These are phyloP conservation scores for Pseudocercospora fijiensis DNA, from an alignment of 2,329 filamentous ascomycete genomes.

Conservation along the genomic window DNA sequence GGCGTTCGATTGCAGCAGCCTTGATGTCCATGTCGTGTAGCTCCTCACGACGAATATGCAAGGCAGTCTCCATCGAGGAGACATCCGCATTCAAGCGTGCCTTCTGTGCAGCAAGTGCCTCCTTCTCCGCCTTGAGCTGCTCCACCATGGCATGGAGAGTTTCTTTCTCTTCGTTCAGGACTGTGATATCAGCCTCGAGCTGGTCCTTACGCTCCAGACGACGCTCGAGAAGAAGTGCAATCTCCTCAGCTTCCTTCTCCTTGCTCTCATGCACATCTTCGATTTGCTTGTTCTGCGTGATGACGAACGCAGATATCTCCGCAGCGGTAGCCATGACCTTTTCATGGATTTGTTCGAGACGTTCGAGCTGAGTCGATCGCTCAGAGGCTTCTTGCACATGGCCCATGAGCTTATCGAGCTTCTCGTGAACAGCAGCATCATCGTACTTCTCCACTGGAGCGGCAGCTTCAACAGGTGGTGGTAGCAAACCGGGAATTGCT, in stretches of 20 bases:
- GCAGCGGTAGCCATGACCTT: conserved; percentile 81
- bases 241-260: conserved; percentile 76
- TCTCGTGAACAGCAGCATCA: conserved; percentile 49
- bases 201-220: conserved; percentile 65
- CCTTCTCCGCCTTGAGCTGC: conserved; percentile 65
- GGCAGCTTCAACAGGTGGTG: conserved; percentile 41
- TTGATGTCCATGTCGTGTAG: conserved; percentile 85
- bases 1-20: conserved; percentile 83
- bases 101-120: conserved; percentile 75
- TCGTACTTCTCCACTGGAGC: conserved; percentile 62
- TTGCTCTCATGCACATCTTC: conserved; percentile 75
- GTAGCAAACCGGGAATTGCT: conserved; percentile 47
- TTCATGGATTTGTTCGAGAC: conserved; percentile 83
- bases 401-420: conserved; percentile 57
- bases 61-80: conserved; percentile 84
- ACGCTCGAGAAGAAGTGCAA: conserved; percentile 76
- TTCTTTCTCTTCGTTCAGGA: conserved; percentile 49
- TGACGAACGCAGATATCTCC: conserved; percentile 80
- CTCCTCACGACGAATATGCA: conserved; percentile 85
- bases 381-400: conserved; percentile 66
- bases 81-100: conserved; percentile 79
- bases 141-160: conserved; percentile 54
- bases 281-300: conserved; percentile 71
- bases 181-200: conserved; percentile 49
- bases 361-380: conserved; percentile 72